These are phyloP conservation scores for Glycine latifolia DNA, from an alignment of 306 rosid species.

Conservation along the genomic window DNA sequence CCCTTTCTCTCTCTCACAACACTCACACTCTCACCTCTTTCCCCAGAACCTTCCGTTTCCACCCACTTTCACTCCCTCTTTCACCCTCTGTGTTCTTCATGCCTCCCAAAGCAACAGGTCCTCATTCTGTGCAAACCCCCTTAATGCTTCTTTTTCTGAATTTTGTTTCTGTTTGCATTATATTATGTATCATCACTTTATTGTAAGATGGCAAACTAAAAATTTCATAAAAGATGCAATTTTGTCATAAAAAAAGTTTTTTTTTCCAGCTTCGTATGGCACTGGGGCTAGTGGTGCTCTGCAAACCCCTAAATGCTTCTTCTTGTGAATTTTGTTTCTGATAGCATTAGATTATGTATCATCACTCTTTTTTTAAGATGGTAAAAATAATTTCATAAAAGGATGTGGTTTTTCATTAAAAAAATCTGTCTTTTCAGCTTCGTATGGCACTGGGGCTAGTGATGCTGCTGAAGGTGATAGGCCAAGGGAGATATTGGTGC, in stretches of 20 bases:
- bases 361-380: neutral
- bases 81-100: constrained; percentile 39
- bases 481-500: constrained; percentile 79
- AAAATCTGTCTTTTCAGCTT: constrained; percentile 61
- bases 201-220: neutral
- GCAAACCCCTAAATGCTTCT: constrained; percentile 11
- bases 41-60: constrained; percentile 47
- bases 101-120: constrained; percentile 51
- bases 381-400: neutral
- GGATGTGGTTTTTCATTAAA: neutral
- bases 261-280: constrained; percentile 73
- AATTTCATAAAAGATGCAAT: neutral
- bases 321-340: neutral
- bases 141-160: neutral
- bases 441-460: constrained; percentile 60
- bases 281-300: constrained; percentile 53
- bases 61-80: constrained; percentile 38
- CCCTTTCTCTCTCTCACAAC: neutral
- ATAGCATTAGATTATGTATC: neutral
- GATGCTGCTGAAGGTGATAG: constrained; percentile 55
- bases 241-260: neutral
- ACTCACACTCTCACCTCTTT: neutral
- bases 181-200: neutral
- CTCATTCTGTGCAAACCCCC: constrained; percentile 21
- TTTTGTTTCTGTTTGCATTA: neutral